Conservation (phyloP, 768 basidiomycete genomes). For the Aureoboletus auriporus region DNA sequence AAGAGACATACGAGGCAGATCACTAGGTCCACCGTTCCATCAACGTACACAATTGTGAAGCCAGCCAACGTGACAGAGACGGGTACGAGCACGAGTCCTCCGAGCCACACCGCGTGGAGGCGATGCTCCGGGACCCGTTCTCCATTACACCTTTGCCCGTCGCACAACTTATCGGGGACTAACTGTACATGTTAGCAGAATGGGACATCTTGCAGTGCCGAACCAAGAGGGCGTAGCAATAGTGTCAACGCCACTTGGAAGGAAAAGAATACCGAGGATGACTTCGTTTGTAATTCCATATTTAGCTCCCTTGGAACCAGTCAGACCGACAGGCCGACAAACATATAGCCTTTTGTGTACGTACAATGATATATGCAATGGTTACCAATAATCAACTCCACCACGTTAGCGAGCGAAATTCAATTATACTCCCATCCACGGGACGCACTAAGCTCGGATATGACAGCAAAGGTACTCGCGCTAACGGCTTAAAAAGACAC, state of each 20-base stretch:
- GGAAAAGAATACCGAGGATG: constrained; percentile 21
- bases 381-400: constrained; percentile 45
- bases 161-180: constrained; percentile 51
- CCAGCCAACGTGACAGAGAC: constrained; percentile 48
- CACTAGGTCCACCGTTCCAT: constrained; percentile 45
- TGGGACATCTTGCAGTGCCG: no score
- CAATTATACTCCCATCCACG: no score
- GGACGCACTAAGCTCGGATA: constrained; percentile 35
- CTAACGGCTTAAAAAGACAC: constrained; percentile 38
- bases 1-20: constrained; percentile 56
- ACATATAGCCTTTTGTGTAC: constrained; percentile 9
- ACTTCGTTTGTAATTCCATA: constrained; percentile 23
- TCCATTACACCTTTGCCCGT: constrained; percentile 47
- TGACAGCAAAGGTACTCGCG: constrained; percentile 29
- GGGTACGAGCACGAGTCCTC: constrained; percentile 49
- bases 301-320: constrained; percentile 40
- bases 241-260: constrained; percentile 26
- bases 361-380: constrained; percentile 62
- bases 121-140: constrained; percentile 69
- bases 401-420: not conserved
- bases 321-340: not conserved
- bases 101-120: constrained; percentile 47
- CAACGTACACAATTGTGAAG: constrained; percentile 46
- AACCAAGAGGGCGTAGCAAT: constrained; percentile 9
- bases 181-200: constrained; percentile 32